Evolutionary conservation across 176 grass and related monocot species (phyloP).

Genomic region (Rhynchospora breviuscula): DNA sequence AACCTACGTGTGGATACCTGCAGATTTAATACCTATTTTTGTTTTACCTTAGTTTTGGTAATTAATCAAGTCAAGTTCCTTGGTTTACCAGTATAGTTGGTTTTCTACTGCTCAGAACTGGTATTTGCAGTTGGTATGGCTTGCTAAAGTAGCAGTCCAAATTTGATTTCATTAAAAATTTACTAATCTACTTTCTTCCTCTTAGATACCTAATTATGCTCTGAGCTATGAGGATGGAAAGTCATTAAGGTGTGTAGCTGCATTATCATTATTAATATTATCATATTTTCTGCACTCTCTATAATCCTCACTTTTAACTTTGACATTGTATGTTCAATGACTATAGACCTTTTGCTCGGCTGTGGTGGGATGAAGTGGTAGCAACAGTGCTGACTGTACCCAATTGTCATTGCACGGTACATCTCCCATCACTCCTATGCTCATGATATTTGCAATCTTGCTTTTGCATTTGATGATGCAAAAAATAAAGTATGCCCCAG

Average conservation of each 20-base stretch:
- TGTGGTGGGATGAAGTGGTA: slow-evolving; percentile 96
- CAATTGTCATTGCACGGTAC: slow-evolving; percentile 62
- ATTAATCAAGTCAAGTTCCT: not conserved
- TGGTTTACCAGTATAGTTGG: not conserved
- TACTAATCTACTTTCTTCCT: slow-evolving; percentile 31
- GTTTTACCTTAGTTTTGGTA: not conserved
- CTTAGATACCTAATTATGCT: slow-evolving; percentile 67
- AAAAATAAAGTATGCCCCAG: not conserved
- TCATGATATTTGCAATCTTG: not conserved
- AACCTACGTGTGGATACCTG: not conserved
- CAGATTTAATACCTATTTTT: not conserved
- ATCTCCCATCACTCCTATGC: not conserved
- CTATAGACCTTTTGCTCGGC: slow-evolving; percentile 63
- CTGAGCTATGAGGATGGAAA: slow-evolving; percentile 60
- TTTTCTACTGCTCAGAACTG: not conserved
- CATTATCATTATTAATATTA: not conserved
- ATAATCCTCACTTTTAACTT: slow-evolving; percentile 4
- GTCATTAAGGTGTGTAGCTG: slow-evolving; percentile 53
- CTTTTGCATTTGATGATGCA: not conserved
- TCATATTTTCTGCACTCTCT: slow-evolving; percentile 5
- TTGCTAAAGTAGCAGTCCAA: not conserved
- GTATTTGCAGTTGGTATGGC: slow-evolving; percentile 6
- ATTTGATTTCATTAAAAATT: not conserved
- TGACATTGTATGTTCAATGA: slow-evolving; percentile 6
- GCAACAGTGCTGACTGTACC: slow-evolving; percentile 73